These are phyloP conservation scores for Monosporascus sp. DNA, from an alignment of 2,329 filamentous ascomycete species.

Conservation along the genomic window DNA sequence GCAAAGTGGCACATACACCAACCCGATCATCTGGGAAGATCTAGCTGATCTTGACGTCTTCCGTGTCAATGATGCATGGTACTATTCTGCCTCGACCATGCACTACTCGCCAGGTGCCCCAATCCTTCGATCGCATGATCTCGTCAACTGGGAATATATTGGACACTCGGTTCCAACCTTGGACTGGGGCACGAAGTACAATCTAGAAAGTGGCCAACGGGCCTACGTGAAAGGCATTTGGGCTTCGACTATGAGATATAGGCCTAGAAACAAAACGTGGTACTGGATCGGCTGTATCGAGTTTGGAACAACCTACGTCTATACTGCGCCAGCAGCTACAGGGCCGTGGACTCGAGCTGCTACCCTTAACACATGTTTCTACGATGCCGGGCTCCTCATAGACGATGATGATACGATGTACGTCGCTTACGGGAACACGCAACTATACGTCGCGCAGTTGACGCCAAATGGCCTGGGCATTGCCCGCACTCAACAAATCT, in stretches of 20 bases:
- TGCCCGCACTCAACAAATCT: slow-evolving; percentile 27
- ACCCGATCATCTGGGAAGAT: slow-evolving; percentile 45
- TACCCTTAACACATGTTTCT: slow-evolving; percentile 41
- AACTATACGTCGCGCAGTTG: slow-evolving; percentile 46
- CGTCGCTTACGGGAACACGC: slow-evolving; percentile 45
- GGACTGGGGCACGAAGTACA: slow-evolving; percentile 11
- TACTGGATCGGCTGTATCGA: slow-evolving; percentile 49
- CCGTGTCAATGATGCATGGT: slow-evolving; percentile 30
- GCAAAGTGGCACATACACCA: slow-evolving; percentile 26
- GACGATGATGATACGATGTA: slow-evolving; percentile 56
- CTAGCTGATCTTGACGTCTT: slow-evolving; percentile 46
- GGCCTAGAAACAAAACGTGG: slow-evolving; percentile 13
- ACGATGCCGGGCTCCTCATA: slow-evolving; percentile 51
- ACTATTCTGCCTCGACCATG: slow-evolving; percentile 45
- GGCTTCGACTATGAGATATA: slow-evolving; percentile 17
- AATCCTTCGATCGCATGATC: slow-evolving; percentile 42
- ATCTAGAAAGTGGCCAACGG: slow-evolving; percentile 6
- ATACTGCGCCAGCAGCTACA: slow-evolving; percentile 36
- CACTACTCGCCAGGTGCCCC: slow-evolving; percentile 45
- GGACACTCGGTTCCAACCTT: slow-evolving; percentile 29
- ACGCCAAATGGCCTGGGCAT: slow-evolving; percentile 39
- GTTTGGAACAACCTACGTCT: slow-evolving; percentile 46
- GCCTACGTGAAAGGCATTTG: slow-evolving; percentile 19
- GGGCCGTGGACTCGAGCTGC: slow-evolving; percentile 38
- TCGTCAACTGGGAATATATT: slow-evolving; percentile 38